phyloP scores from a whole-genome alignment of 768 basidiomycete species.

The Lactarius psammicola region DNA sequence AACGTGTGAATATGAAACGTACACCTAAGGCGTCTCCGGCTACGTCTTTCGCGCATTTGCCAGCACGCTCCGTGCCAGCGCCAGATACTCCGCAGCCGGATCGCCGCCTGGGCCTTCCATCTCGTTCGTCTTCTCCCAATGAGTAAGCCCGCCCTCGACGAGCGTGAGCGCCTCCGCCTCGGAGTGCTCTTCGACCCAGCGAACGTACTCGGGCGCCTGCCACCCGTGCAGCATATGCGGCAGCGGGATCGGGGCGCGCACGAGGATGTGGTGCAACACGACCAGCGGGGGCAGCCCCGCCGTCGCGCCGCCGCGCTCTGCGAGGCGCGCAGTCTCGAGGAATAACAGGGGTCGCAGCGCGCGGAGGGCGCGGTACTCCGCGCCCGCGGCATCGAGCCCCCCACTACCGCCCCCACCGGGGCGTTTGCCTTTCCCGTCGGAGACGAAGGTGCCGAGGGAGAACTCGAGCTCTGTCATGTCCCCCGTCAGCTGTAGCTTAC shows the following conservation, averaged over 20 bases:
- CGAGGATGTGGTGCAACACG: slow-evolving; percentile 88
- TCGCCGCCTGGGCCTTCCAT: slow-evolving; percentile 52
- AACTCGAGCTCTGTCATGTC: slow-evolving; percentile 99
- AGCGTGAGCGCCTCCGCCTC: slow-evolving; percentile 77
- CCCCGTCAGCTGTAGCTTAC: slow-evolving; percentile 90
- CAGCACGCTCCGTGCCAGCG: slow-evolving; percentile 67
- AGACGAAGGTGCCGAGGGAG: slow-evolving; percentile 76
- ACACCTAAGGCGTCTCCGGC: not conserved
- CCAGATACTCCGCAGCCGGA: slow-evolving; percentile 54
- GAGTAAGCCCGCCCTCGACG: slow-evolving; percentile 71
- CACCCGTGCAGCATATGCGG: slow-evolving; percentile 90
- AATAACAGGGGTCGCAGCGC: slow-evolving; percentile 90
- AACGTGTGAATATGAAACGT: not conserved
- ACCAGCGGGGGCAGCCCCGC: slow-evolving; percentile 80
- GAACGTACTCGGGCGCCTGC: slow-evolving; percentile 94
- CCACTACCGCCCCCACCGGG: slow-evolving; percentile 38
- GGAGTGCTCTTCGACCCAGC: slow-evolving; percentile 92
- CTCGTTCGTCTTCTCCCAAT: slow-evolving; percentile 75
- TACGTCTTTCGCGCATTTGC: slow-evolving; percentile 36
- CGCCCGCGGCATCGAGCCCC: slow-evolving; percentile 73
- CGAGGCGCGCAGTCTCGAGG: slow-evolving; percentile 72
- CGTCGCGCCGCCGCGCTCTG: slow-evolving; percentile 62
- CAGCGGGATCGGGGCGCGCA: slow-evolving; percentile 80
- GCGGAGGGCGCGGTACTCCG: slow-evolving; percentile 82
- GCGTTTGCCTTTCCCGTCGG: slow-evolving; percentile 56